Evolutionary conservation across 2,329 filamentous ascomycete genomes (phyloP).

Genomic region (Phaeophleospora eucalypticola): DNA sequence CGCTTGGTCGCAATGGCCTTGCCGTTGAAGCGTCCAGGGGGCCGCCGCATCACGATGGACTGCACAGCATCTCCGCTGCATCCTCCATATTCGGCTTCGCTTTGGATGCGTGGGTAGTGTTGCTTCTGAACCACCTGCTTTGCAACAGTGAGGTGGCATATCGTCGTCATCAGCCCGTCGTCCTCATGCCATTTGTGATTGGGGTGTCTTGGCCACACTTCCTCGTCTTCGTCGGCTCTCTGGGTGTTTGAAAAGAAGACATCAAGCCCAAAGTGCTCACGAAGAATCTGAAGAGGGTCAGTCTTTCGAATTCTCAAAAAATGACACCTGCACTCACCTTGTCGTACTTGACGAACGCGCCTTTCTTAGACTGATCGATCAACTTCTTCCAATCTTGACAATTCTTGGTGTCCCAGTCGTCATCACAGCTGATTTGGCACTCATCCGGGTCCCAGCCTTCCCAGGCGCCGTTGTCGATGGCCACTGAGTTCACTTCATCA

Average conservation of each 20-base stretch:
- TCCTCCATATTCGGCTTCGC: constrained; percentile 1
- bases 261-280: constrained; percentile 17
- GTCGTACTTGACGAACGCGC: constrained; percentile 12
- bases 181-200: constrained; percentile 10
- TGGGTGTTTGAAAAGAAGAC: constrained; percentile 10
- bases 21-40: neutral
- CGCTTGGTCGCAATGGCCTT: neutral
- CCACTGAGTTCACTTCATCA: neutral
- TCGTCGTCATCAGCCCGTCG: constrained; percentile 13
- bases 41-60: too few species aligned
- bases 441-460: too few species aligned
- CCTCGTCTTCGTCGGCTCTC: neutral
- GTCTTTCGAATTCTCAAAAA: too few species aligned
- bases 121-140: neutral
- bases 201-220: constrained; percentile 10
- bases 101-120: constrained; percentile 3
- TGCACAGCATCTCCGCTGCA: too few species aligned
- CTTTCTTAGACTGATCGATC: constrained; percentile 6
- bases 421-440: too few species aligned
- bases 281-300: constrained; percentile 14
- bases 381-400: constrained; percentile 9
- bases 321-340: constrained; percentile 10
- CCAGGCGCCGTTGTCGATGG: too few species aligned
- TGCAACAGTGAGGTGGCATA: constrained; percentile 18
- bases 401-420: constrained; percentile 4